Evolutionary conservation across 1,284 basidiomycete genomes (phyloP).

Genomic region (Tausonia pullulans): DNA sequence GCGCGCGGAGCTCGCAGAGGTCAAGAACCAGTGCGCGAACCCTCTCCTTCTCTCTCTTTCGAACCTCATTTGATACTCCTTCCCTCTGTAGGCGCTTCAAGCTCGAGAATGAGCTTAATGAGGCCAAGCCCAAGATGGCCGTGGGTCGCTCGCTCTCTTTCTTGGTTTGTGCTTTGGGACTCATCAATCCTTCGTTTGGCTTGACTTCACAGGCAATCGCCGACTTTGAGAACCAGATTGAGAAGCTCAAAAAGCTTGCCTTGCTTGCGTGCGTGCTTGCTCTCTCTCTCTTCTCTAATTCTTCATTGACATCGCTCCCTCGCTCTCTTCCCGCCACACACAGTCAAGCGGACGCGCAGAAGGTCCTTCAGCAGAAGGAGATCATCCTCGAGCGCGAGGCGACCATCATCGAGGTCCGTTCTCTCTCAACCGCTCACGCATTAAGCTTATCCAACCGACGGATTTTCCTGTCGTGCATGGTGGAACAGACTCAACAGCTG

Average conservation of each 20-base stretch:
- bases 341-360: background rate
- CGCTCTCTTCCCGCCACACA: background rate
- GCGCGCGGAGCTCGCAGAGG: background rate
- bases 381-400: background rate
- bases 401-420: background rate
- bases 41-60: background rate
- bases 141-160: background rate
- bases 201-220: background rate
- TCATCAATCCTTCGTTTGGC: background rate
- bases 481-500: no score
- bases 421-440: background rate
- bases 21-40: constrained; percentile 7
- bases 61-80: background rate
- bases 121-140: constrained; percentile 6
- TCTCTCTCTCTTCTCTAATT: background rate
- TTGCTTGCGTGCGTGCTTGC: background rate
- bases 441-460: no score
- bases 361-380: background rate
- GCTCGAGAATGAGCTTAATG: constrained; percentile 2
- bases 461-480: no score
- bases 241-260: background rate
- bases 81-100: background rate
- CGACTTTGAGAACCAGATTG: constrained; percentile 1
- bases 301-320: background rate
- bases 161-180: background rate